phyloP scores from a whole-genome alignment of 2,329 filamentous ascomycete genomes.

The Cytospora piceicola region DNA sequence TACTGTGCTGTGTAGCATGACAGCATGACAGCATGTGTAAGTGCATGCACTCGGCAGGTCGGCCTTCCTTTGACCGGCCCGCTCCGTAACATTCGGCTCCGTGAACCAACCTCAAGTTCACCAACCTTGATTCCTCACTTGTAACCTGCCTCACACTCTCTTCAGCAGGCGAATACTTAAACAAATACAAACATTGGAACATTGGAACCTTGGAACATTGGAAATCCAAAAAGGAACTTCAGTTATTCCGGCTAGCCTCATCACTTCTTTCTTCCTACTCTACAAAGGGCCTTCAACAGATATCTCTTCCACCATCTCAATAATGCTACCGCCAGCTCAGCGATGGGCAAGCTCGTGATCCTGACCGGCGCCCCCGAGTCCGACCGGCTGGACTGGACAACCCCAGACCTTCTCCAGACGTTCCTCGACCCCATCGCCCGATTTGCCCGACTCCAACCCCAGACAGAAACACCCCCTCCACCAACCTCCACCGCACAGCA shows the following conservation, averaged over 20 bases:
- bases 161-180: neutral
- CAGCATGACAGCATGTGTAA: no score
- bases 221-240: neutral
- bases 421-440: slow-evolving; percentile 47
- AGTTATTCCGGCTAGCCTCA: neutral
- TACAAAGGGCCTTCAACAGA: neutral
- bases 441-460: slow-evolving; percentile 39
- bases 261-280: neutral
- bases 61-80: neutral
- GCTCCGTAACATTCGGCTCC: neutral
- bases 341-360: slow-evolving; percentile 42
- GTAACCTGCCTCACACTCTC: neutral
- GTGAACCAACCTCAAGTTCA: neutral
- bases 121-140: no score
- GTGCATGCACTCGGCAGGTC: neutral
- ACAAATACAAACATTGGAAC: no score
- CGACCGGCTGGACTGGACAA: slow-evolving; percentile 57
- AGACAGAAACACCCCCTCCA: slow-evolving; percentile 25
- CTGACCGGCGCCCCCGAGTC: slow-evolving; percentile 61
- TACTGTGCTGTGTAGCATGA: no score
- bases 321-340: neutral
- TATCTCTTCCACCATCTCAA: neutral
- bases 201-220: no score
- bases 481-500: slow-evolving; percentile 22
- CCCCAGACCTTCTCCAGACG: slow-evolving; percentile 51